Evolutionary conservation across 371 early-diverging fungal genomes (phyloP), one percentile per base, ranked within the genome.

Genomic region (Sanchytrium tribonematis): DNA sequence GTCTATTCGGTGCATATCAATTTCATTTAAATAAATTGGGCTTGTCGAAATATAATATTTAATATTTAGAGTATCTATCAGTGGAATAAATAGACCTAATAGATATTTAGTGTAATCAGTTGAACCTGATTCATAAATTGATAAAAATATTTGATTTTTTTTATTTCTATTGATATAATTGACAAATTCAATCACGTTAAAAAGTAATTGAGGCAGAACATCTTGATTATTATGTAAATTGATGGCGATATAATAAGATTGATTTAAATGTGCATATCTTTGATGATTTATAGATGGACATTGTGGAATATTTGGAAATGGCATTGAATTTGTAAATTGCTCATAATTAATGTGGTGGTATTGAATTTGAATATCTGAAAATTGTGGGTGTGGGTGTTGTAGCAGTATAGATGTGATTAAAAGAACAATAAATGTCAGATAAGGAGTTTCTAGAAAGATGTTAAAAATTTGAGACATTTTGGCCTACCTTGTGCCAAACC

Each of bases 101-200:
- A 76, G 73, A 0, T 69, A 30, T 48, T 75, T 79, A 29, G 79
- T 80, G 1, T 32, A 30, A 68, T 78, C 79, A 0, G 29, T 67
- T 1, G 80, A 80, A 29, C 80, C 79, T 32, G 77, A 80, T 32
- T 78, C 79, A 68, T 72, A 78, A 0, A 78, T 69, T 29, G 78
- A 74, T 17, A 78, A 27, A 69, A 73, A 78, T 27, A 75, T 31
- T 0, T 66, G 68, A 1, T 66, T 28, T n/a, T 29, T 69, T 0
- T 66, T 68, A 1, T 66, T 28, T n/a, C 30, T 69, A 17, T 78
- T 80, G 31, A 78, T 67, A 28, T 71, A 31, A n/a, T 72, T 66
- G 1, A 80, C 70, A 1, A 78, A 29, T 0, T 69, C 69, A 17
- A 74, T 68, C 1, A 78, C 69, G 66, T 78, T 75, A 31, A 32